Evolutionary conservation across 345 rosid species (phyloP).

Genomic region (Salix udensis): DNA sequence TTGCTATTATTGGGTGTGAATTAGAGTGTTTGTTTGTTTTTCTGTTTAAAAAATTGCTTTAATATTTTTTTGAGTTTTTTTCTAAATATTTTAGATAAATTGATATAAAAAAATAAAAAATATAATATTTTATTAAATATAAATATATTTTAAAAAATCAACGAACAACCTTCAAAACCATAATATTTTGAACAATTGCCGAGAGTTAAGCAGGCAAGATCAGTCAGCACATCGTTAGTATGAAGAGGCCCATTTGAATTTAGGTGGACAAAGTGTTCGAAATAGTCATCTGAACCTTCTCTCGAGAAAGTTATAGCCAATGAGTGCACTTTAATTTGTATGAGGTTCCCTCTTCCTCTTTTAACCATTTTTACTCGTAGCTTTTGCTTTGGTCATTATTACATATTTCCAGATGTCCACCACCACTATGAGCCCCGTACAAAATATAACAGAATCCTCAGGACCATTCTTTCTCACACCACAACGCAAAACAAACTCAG

Average conservation of each 20-base stretch:
- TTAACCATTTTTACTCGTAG: constrained; percentile 9
- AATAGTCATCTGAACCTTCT: constrained; percentile 13
- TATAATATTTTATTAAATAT: no score
- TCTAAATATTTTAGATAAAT: no score
- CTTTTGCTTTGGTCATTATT: constrained; percentile 33
- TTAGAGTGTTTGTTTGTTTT: no score
- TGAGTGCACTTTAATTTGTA: constrained; percentile 50
- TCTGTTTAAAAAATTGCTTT: no score
- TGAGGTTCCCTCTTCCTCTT: constrained; percentile 42
- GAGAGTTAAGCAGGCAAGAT: not conserved
- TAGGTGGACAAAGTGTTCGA: not conserved
- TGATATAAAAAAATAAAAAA: no score
- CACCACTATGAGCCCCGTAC: constrained; percentile 19
- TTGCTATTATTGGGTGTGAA: no score
- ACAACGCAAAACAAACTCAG: constrained; percentile 6
- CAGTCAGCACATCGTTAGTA: not conserved
- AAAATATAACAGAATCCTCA: constrained; percentile 21
- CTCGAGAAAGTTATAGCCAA: constrained; percentile 21
- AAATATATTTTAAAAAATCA: no score
- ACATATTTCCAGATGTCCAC: constrained; percentile 32
- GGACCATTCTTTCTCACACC: constrained; percentile 14
- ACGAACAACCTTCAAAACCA: no score
- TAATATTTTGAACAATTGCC: no score
- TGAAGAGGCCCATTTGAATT: not conserved
- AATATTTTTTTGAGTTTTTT: no score